These are phyloP conservation scores for Boletus fagicola DNA, from an alignment of 768 basidiomycete species.

Conservation along the genomic window DNA sequence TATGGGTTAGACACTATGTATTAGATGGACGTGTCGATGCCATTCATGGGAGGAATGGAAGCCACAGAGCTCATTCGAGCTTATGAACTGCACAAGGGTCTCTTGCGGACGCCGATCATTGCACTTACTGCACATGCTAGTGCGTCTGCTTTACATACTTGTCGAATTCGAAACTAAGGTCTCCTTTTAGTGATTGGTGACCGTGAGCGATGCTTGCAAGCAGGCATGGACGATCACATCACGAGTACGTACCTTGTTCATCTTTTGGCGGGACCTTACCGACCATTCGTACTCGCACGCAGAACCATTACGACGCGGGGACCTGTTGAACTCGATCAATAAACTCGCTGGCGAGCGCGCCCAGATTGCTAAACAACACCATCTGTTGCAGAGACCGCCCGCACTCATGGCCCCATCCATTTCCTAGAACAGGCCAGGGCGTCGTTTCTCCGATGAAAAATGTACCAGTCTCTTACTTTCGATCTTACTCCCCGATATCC, in stretches of 20 bases:
- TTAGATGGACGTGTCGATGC: conserved; percentile 98
- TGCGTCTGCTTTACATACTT: conserved; percentile 41
- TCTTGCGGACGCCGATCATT: conserved; percentile 84
- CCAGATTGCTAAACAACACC: conserved; percentile 32
- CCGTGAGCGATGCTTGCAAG: conserved; percentile 69
- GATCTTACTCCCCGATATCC: conserved; percentile 17
- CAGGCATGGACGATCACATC: conserved; percentile 83
- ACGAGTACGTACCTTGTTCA: conserved; percentile 54
- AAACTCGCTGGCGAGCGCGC: conserved; percentile 70
- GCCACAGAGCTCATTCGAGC: conserved; percentile 89
- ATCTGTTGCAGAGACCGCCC: conserved; percentile 33
- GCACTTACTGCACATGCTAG: conserved; percentile 97
- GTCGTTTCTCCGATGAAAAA: background rate
- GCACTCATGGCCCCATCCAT: conserved; percentile 26
- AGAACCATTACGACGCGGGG: conserved; percentile 79
- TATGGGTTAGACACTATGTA: conserved; percentile 3
- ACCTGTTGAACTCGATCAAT: conserved; percentile 78
- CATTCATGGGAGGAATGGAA: conserved; percentile 98
- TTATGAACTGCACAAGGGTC: conserved; percentile 71
- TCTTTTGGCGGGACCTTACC: background rate
- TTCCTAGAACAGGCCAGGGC: conserved; percentile 2
- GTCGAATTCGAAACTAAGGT: conserved; percentile 7
- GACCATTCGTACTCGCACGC: conserved; percentile 1
- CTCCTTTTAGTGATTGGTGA: conserved; percentile 77
- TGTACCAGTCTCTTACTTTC: background rate